phyloP scores from a whole-genome alignment of 108 stramenopile genomes.

The Nannochloropsis salina region DNA sequence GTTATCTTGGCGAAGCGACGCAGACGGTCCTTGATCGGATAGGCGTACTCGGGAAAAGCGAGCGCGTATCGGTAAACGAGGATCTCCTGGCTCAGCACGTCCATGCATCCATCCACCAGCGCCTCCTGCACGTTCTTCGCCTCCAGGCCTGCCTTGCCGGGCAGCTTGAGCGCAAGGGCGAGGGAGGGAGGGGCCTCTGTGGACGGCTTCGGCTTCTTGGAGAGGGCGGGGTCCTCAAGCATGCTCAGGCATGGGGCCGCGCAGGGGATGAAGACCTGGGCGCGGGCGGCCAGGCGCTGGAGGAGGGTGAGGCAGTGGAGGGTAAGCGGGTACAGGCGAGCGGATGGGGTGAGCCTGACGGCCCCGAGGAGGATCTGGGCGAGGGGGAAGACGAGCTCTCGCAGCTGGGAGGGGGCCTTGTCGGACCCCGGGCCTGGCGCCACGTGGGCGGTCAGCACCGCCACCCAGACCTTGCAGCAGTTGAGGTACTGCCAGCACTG shows the following conservation, averaged over 20 bases:
- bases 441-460: constrained; percentile 63
- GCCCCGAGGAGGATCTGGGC: constrained; percentile 74
- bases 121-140: constrained; percentile 32
- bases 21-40: constrained; percentile 31
- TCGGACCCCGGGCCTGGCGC: neutral
- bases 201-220: constrained; percentile 45
- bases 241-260: constrained; percentile 70
- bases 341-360: constrained; percentile 64
- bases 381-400: constrained; percentile 45
- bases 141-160: constrained; percentile 32
- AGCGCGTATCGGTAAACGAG: constrained; percentile 40
- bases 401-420: constrained; percentile 35
- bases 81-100: constrained; percentile 36
- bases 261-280: constrained; percentile 79
- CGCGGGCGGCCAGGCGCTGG: constrained; percentile 81
- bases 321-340: constrained; percentile 73
- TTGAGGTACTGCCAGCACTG: constrained; percentile 93
- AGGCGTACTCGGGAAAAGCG: constrained; percentile 35
- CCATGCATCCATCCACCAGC: constrained; percentile 32
- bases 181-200: constrained; percentile 18
- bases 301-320: constrained; percentile 80
- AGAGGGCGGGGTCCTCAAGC: constrained; percentile 73
- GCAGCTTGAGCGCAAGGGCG: constrained; percentile 9
- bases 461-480: constrained; percentile 78
- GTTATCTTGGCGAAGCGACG: constrained; percentile 40